A percentile compares a stretch with the other conserved stretches of the same genome.
These are phyloP conservation scores for Aspergillus thermomutatus DNA, from an alignment of 2,329 filamentous ascomycete genomes.

Conservation along the genomic window DNA sequence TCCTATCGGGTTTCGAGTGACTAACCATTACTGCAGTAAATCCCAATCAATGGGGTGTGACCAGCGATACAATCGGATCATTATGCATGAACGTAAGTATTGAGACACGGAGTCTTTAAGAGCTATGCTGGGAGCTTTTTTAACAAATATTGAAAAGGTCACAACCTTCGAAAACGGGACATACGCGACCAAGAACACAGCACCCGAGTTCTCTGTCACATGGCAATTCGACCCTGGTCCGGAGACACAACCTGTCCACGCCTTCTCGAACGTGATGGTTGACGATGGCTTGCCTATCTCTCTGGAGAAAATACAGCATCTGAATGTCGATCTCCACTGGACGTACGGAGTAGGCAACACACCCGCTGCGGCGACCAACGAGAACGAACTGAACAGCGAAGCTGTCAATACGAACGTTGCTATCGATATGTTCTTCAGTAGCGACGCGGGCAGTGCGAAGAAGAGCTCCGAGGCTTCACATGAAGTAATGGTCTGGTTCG, in stretches of 20 bases:
- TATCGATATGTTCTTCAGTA: constrained; percentile 58
- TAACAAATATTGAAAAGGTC: constrained; percentile 33
- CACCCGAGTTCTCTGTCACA: constrained; percentile 51
- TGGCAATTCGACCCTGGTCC: constrained; percentile 50
- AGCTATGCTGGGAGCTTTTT: not conserved
- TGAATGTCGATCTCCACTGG: constrained; percentile 51
- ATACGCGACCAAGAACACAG: constrained; percentile 46
- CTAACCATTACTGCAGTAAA: not conserved
- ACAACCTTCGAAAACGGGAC: constrained; percentile 51
- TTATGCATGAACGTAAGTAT: not conserved
- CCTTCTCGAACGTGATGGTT: constrained; percentile 53
- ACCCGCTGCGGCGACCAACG: constrained; percentile 34
- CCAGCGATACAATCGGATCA: not conserved
- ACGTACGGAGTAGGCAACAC: constrained; percentile 48
- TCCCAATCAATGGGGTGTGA: not conserved
- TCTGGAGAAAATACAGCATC: constrained; percentile 37
- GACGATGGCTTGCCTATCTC: constrained; percentile 45
- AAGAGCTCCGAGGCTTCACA: not conserved
- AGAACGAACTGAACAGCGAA: constrained; percentile 30
- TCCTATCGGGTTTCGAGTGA: not conserved
- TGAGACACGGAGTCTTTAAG: not conserved
- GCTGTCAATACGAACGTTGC: constrained; percentile 55
- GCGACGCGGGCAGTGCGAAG: constrained; percentile 31
- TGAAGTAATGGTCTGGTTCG: not conserved
- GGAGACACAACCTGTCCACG: constrained; percentile 49